These are phyloP conservation scores for Nothophoma quercina DNA, from an alignment of 2,329 filamentous ascomycete genomes.

Conservation along the genomic window DNA sequence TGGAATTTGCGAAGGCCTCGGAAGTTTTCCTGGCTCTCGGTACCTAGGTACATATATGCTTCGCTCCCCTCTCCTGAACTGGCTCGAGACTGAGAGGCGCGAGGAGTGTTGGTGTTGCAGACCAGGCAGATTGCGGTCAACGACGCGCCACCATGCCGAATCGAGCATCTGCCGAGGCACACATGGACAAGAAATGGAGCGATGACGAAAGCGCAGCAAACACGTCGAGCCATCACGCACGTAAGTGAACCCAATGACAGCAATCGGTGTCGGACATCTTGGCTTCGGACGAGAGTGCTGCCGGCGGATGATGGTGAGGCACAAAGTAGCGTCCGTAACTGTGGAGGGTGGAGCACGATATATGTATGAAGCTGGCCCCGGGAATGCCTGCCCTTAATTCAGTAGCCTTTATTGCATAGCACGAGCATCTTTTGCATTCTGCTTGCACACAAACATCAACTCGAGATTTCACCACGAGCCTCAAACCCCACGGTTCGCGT, in stretches of 20 bases:
- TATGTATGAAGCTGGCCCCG: background rate
- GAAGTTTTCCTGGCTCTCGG: background rate
- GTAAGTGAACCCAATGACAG: background rate
- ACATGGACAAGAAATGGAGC: background rate
- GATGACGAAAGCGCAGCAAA: constrained; percentile 9
- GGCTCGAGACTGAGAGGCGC: background rate
- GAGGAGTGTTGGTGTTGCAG: constrained; percentile 3
- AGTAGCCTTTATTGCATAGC: background rate
- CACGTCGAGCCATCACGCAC: background rate
- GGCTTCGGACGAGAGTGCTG: constrained; percentile 6
- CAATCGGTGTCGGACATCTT: constrained; percentile 11
- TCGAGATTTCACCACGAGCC: background rate
- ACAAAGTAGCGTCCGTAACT: background rate
- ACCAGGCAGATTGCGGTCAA: constrained; percentile 11
- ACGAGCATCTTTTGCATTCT: background rate
- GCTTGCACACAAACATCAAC: background rate
- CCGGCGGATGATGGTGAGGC: background rate
- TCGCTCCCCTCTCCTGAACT: background rate
- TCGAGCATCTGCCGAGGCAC: constrained; percentile 4
- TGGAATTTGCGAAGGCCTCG: background rate
- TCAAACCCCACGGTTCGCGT: background rate
- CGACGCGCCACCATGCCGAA: constrained; percentile 2
- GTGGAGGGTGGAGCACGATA: background rate
- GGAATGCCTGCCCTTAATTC: background rate
- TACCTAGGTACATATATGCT: background rate